Conservation (phyloP, 805 yeast species). For the Saturnispora diversa region DNA sequence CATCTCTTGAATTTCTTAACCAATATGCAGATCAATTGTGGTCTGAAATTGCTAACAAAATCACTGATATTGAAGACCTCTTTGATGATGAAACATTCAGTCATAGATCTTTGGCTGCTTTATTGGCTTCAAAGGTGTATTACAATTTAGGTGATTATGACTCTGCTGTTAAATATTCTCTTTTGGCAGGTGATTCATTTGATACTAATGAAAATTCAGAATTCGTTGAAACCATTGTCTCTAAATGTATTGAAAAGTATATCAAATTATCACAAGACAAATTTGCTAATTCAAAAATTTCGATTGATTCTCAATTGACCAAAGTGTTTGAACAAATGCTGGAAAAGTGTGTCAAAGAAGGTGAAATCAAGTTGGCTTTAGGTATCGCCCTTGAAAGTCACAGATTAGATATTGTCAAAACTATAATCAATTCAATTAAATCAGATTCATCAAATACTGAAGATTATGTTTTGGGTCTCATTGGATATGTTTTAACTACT, state of each 20-base stretch:
- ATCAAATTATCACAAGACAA: constrained; percentile 51
- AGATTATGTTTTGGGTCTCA: constrained; percentile 44
- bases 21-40: constrained; percentile 82
- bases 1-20: constrained; percentile 79
- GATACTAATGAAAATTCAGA: constrained; percentile 71
- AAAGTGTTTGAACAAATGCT: constrained; percentile 82
- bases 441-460: constrained; percentile 35
- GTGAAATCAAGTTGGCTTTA: constrained; percentile 72
- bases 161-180: constrained; percentile 79
- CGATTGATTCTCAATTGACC: constrained; percentile 54
- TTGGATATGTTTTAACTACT: constrained; percentile 69
- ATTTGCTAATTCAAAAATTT: constrained; percentile 28
- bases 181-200: constrained; percentile 75
- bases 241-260: constrained; percentile 84
- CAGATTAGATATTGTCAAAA: constrained; percentile 71
- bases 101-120: constrained; percentile 76
- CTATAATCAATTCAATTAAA: constrained; percentile 36
- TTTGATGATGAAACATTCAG: constrained; percentile 73
- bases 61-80: constrained; percentile 81
- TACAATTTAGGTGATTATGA: constrained; percentile 93
- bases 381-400: constrained; percentile 88
- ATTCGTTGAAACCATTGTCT: constrained; percentile 86
- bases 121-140: constrained; percentile 81
- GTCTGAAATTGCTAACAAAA: constrained; percentile 93
- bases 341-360: constrained; percentile 59